Evolutionary conservation across 2,329 filamentous ascomycete genomes (phyloP), one percentile per base, ranked within the genome.

Genomic region (Aaosphaeria arxii): DNA sequence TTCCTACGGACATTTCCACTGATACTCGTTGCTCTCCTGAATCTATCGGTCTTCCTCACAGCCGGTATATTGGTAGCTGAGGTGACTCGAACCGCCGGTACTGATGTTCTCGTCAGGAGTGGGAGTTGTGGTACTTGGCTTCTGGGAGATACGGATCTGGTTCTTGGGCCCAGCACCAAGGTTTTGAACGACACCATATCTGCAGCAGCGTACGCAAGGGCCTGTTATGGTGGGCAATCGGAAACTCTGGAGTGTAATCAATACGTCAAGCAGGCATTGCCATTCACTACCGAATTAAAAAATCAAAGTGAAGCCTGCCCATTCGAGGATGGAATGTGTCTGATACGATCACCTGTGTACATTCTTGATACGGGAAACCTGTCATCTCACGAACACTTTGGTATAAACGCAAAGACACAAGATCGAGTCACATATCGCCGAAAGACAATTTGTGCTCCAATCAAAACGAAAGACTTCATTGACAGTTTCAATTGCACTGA

Each of bases 1-100:
- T 35, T 47, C 29, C 30, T 32, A 43, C 44, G 51, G 36, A 48
- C 58, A 7, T 11, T 65, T 7, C 65, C 65, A 1, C 42, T 64
- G n/a, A 43, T 54, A 3, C 4, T 64, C 2, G 40, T 66, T 11
- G 59, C 61, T 4, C 7, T 63, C 6, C 13, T 56, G n/a, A 60
- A 58, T 43, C 35, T 65, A n/a, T 30, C 45, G 1, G 39, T 54
- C 2, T 64, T 63, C 30, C 57, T 52, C 11, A 48, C 57, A 3
- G 55, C 61, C 1, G 59, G 62, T 31, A 53, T 67, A 6, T 60
- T 67, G 31, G 63, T 62, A 7, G 56, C 62, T 1, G 58, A 62
- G 11, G 55, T 67, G 41, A 60, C 65, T 6, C 61, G 58, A 40
- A 49, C 55, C 11, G 48, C 62, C 1, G 66, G 66, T 4, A 53